A percentile compares a stretch with the other conserved stretches of the same genome.
Evolutionary conservation across 495 filamentous ascomycete species (phyloP).

Genomic region (Aspergillus ellipticus): DNA sequence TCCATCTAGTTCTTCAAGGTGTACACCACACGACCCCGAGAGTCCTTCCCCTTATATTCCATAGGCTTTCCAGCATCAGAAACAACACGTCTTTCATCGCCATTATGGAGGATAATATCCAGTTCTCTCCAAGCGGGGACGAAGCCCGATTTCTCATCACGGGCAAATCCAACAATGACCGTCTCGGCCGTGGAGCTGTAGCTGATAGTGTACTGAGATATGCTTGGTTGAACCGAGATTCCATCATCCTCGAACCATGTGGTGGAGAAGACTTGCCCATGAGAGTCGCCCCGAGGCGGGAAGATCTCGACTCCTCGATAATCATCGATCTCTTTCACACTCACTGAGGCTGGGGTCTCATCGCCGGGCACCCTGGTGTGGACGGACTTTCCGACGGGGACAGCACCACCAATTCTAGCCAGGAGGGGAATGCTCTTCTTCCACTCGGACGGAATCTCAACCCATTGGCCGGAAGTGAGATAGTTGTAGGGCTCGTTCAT

Average conservation of each 20-base stretch:
- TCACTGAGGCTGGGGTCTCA: constrained; percentile 46
- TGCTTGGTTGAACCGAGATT: constrained; percentile 42
- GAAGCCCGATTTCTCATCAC: constrained; percentile 37
- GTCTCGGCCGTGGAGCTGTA: constrained; percentile 44
- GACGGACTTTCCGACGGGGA: constrained; percentile 54
- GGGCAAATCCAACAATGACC: constrained; percentile 39
- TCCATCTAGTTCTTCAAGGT: constrained; percentile 23
- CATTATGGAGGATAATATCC: constrained; percentile 48
- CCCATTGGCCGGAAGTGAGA: constrained; percentile 57
- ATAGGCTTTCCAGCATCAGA: constrained; percentile 29
- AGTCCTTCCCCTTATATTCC: constrained; percentile 29
- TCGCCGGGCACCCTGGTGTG: constrained; percentile 56
- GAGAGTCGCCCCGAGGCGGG: constrained; percentile 43
- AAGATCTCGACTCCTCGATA: constrained; percentile 63
- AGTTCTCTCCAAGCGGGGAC: constrained; percentile 51
- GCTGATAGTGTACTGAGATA: constrained; percentile 39
- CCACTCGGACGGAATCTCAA: constrained; percentile 55
- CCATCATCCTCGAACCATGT: constrained; percentile 67
- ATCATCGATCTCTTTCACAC: constrained; percentile 55
- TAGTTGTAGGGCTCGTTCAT: constrained; percentile 58
- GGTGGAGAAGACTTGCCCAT: constrained; percentile 35
- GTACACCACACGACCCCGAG: constrained; percentile 33
- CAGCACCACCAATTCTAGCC: constrained; percentile 55
- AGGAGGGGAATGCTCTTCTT: constrained; percentile 57
- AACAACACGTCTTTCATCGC: constrained; percentile 45